Evolutionary conservation across 257 asterid genomes (phyloP).

Genomic region (Plantago elongata): DNA sequence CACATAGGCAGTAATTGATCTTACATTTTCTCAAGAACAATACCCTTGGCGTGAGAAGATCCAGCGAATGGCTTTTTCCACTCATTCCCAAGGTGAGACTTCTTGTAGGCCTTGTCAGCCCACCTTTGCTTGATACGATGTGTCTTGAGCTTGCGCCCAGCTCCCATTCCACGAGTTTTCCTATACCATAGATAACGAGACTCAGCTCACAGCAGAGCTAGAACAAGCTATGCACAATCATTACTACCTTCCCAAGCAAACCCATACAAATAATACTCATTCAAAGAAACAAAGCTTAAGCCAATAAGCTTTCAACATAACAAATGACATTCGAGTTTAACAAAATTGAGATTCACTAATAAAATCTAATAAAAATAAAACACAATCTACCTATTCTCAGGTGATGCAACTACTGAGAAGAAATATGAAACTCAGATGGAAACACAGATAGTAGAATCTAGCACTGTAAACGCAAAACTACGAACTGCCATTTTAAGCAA

Average conservation of each 20-base stretch:
- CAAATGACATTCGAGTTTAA: background rate
- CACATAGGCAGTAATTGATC: background rate
- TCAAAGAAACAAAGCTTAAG: no score
- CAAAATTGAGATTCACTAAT: no score
- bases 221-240: background rate
- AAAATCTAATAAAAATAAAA: no score
- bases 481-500: no score
- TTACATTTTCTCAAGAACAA: constrained; percentile 76
- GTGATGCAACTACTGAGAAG: no score
- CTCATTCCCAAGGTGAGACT: constrained; percentile 74
- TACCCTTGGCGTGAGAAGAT: constrained; percentile 76
- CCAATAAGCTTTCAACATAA: background rate
- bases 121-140: constrained; percentile 70
- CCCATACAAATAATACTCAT: background rate
- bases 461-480: no score
- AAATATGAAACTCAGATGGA: no score
- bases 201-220: background rate
- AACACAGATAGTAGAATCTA: no score
- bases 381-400: no score
- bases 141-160: constrained; percentile 74
- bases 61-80: constrained; percentile 90
- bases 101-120: constrained; percentile 80
- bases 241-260: background rate
- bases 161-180: constrained; percentile 86
- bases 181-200: constrained; percentile 22